These are phyloP conservation scores for Fusarium sulawesiense DNA, from an alignment of 2,329 filamentous ascomycete genomes.

Conservation along the genomic window DNA sequence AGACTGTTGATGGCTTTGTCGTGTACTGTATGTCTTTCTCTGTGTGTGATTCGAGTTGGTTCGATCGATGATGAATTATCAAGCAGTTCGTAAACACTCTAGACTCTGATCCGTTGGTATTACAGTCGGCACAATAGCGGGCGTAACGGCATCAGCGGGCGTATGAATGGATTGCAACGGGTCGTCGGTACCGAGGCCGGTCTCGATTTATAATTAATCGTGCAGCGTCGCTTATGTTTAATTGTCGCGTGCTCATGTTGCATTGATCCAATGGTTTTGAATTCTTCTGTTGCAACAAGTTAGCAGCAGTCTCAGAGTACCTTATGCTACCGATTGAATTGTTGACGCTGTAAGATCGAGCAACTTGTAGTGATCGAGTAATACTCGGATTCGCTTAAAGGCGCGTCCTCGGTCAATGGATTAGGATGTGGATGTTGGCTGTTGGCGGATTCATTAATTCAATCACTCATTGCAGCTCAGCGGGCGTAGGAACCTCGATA, in stretches of 20 bases:
- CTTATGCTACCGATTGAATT: neutral
- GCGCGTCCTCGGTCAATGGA: slow-evolving; percentile 31
- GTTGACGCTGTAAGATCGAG: neutral
- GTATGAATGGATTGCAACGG: slow-evolving; percentile 17
- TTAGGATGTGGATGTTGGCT: neutral
- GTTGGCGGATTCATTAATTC: neutral
- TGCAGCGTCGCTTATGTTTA: slow-evolving; percentile 27
- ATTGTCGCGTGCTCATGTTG: slow-evolving; percentile 37
- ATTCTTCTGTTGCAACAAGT: neutral
- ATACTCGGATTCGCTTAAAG: neutral
- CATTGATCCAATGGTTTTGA: slow-evolving; percentile 3
- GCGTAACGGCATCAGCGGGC: slow-evolving; percentile 36
- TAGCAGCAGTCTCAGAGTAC: neutral
- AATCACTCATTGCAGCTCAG: slow-evolving; percentile 36
- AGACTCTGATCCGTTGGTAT: neutral
- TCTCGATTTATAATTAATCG: slow-evolving; percentile 16
- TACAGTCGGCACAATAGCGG: slow-evolving; percentile 22
- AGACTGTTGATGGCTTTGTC: neutral
- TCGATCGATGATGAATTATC: slow-evolving; percentile 6
- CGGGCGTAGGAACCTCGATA: slow-evolving; percentile 33
- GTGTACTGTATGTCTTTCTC: neutral
- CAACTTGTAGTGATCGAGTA: neutral
- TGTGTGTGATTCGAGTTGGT: slow-evolving; percentile 1
- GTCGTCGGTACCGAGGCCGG: slow-evolving; percentile 26
- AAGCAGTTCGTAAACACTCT: neutral